Evolutionary conservation across 202 grass and related monocot genomes (phyloP).

Genomic region (Bolboschoenoplectus hybrid): DNA sequence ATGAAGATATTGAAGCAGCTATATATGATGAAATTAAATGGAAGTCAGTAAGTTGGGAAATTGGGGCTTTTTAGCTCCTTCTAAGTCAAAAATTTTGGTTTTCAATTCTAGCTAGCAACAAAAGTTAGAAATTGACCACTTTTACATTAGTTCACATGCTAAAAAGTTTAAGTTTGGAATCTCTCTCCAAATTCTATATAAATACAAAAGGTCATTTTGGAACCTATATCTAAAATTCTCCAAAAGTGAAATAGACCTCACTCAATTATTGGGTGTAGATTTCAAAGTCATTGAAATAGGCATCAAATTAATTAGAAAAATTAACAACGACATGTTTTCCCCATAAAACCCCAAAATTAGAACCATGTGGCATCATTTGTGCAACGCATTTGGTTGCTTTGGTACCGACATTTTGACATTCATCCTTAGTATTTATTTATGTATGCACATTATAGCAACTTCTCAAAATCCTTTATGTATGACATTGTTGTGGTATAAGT

Average conservation of each 20-base stretch:
- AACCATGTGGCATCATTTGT: constrained; percentile 35
- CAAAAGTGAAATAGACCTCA: background rate
- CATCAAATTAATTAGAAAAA: background rate
- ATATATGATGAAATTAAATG: background rate
- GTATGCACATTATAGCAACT: constrained; percentile 16
- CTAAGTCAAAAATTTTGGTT: background rate
- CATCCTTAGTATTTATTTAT: background rate
- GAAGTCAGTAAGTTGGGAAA: background rate
- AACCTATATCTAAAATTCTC: constrained; percentile 19
- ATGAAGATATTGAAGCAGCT: background rate
- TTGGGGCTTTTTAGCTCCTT: background rate
- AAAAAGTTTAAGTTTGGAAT: constrained; percentile 34
- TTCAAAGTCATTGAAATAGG: background rate
- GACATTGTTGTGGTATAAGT: background rate
- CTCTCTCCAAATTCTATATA: background rate
- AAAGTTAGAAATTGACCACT: constrained; percentile 16
- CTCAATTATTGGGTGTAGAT: constrained; percentile 21
- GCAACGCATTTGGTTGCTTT: constrained; percentile 25
- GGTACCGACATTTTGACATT: constrained; percentile 37
- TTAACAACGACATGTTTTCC: constrained; percentile 26
- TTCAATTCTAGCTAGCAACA: background rate
- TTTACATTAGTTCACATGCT: constrained; percentile 11
- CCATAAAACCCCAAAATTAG: background rate
- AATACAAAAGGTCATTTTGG: background rate
- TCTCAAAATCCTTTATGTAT: constrained; percentile 16